Evolutionary conservation across 2,329 filamentous ascomycete genomes (phyloP).

Genomic region (Aspergillus pseudoterreus): DNA sequence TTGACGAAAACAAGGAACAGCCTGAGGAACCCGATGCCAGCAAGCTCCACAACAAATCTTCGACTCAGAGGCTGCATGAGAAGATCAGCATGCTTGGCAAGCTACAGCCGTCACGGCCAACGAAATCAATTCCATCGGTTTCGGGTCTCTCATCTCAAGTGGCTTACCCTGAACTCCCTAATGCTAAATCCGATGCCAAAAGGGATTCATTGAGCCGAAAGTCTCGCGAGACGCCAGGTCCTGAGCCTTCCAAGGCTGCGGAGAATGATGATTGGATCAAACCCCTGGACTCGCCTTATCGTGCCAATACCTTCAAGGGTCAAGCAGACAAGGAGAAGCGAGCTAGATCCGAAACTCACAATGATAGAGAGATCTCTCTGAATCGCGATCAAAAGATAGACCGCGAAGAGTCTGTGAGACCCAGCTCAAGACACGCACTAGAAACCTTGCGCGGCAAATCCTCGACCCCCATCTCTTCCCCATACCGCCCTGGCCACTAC

Average conservation of each 20-base stretch:
- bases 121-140: slow-evolving; percentile 43
- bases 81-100: slow-evolving; percentile 75
- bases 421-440: slow-evolving; percentile 15
- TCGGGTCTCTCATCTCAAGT: slow-evolving; percentile 28
- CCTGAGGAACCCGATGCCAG: slow-evolving; percentile 51
- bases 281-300: slow-evolving; percentile 44
- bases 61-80: slow-evolving; percentile 89
- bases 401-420: slow-evolving; percentile 12
- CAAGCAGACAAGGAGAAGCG: slow-evolving; percentile 57
- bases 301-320: slow-evolving; percentile 57
- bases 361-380: slow-evolving; percentile 12
- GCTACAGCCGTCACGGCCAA: slow-evolving; percentile 45
- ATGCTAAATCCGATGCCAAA: slow-evolving; percentile 26
- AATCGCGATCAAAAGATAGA: slow-evolving; percentile 8
- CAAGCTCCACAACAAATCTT: slow-evolving; percentile 73
- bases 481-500: slow-evolving; percentile 47
- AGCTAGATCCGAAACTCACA: slow-evolving; percentile 20
- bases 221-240: slow-evolving; percentile 16
- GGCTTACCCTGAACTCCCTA: slow-evolving; percentile 33
- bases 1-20: slow-evolving; percentile 55
- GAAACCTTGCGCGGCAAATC: slow-evolving; percentile 58
- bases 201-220: slow-evolving; percentile 19
- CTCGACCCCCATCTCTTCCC: slow-evolving; percentile 58
- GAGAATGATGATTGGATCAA: slow-evolving; percentile 61
- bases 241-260: slow-evolving; percentile 20